These are phyloP conservation scores for Termitomyces sp. DNA, from an alignment of 768 basidiomycete genomes.

Conservation along the genomic window DNA sequence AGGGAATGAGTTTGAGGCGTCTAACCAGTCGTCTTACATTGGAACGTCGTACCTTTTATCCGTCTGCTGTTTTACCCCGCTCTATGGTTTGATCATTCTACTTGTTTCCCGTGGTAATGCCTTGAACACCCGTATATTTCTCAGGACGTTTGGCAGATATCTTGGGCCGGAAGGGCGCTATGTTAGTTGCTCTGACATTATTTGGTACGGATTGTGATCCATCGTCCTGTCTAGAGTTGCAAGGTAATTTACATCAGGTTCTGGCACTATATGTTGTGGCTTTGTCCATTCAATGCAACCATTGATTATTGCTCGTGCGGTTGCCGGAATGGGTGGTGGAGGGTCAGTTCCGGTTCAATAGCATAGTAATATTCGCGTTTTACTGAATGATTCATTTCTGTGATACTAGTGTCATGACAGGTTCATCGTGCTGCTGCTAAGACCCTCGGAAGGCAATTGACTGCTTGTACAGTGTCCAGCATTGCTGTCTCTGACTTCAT, in stretches of 20 bases:
- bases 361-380: slow-evolving; percentile 17
- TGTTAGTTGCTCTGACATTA: slow-evolving; percentile 77
- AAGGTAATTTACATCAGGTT: slow-evolving; percentile 38
- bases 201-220: slow-evolving; percentile 56
- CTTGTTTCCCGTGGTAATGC: slow-evolving; percentile 4
- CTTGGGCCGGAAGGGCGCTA: slow-evolving; percentile 80
- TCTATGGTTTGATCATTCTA: slow-evolving; percentile 58
- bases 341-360: slow-evolving; percentile 51
- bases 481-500: slow-evolving; percentile 87
- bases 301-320: slow-evolving; percentile 75
- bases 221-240: background rate
- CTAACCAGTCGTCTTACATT: slow-evolving; percentile 80
- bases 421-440: slow-evolving; percentile 31
- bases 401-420: slow-evolving; percentile 73
- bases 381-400: slow-evolving; percentile 21
- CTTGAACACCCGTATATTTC: slow-evolving; percentile 16
- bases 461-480: slow-evolving; percentile 57
- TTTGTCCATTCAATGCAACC: slow-evolving; percentile 82
- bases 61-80: slow-evolving; percentile 87
- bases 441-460: slow-evolving; percentile 22
- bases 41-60: slow-evolving; percentile 86
- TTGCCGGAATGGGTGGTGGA: slow-evolving; percentile 93
- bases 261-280: slow-evolving; percentile 85
- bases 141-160: slow-evolving; percentile 82
- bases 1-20: slow-evolving; percentile 80